Evolutionary conservation across 2,329 filamentous ascomycete species (phyloP), one percentile per base, ranked within the genome.

Genomic region (Neonectria sp.): DNA sequence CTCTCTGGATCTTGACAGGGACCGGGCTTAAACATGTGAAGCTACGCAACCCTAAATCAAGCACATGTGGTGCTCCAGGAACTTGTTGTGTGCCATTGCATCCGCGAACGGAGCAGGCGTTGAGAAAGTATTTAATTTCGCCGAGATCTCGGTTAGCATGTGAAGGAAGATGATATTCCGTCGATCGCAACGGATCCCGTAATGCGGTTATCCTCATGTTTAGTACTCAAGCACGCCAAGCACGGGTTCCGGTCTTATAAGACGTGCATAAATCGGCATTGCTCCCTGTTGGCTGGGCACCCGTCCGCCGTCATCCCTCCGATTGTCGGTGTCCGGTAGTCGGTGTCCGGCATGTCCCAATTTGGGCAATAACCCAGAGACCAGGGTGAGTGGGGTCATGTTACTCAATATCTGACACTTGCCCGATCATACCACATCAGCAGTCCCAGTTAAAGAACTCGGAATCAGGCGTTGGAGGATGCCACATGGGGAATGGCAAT

Each of bases 391-490:
- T 51, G 48, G 48, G 27, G 25, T 31, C 48, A 51, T 31, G 12
- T 17, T 31, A 9, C 48, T 51, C 13, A 51, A 51, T 29, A 29
- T 51, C 48, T 51, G 48, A 51, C 48, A 51, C n/a, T 9, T 31
- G 48, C 48, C 48, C 48, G 25, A n/a, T 29, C 25, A 29, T 29
- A 29, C 25, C 48, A n/a, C 48, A 29, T n/a, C 25, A n/a, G 17
- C 25, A 13, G 15, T 31, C 17, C 48, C 48, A 51, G 27, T n/a
- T 29, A 29, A 9, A 51, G 5, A 29, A n/a, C 6, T 6, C 9
- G 8, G 48, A n/a, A 51, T 51, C 48, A 51, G 25, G 48, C 48
- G 24, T 49, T 25, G 46, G 2, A 25, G 15, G 25, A 17, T 3
- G 7, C 2, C 24, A 29, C 15, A 25, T 4, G 24, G 46, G 6